Conservation (phyloP, 2,329 filamentous ascomycete species). For the Didymella keratinophila region DNA sequence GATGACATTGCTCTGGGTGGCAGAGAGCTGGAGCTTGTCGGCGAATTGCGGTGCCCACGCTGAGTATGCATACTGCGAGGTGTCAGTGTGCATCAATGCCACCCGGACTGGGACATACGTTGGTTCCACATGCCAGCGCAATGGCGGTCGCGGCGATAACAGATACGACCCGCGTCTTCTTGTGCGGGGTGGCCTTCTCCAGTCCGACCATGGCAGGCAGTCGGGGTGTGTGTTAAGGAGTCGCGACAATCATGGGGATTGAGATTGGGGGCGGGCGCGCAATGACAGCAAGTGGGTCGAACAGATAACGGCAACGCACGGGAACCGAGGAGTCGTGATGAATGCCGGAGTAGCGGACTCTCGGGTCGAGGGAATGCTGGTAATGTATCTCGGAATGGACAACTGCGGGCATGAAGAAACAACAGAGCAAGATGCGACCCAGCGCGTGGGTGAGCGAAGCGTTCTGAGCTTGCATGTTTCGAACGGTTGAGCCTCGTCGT, state of each 20-base stretch:
- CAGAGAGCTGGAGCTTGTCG: constrained; percentile 81
- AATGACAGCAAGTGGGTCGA: constrained; percentile 24
- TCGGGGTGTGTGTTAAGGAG: constrained; percentile 26
- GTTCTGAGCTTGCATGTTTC: no score
- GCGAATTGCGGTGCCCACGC: constrained; percentile 98
- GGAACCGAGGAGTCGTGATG: constrained; percentile 6
- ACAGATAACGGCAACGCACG: constrained; percentile 22
- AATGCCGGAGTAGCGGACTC: background rate
- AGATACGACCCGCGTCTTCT: constrained; percentile 76
- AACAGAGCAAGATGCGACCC: no score
- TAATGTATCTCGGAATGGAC: background rate
- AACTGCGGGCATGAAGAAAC: no score
- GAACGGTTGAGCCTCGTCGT: background rate
- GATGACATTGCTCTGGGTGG: constrained; percentile 93
- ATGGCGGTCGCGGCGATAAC: constrained; percentile 86
- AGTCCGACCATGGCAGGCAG: constrained; percentile 35
- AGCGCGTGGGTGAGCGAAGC: no score
- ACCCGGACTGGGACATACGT: constrained; percentile 65
- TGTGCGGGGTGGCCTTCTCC: constrained; percentile 54
- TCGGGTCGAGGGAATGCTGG: background rate
- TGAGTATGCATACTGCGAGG: constrained; percentile 87
- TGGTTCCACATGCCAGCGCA: constrained; percentile 89
- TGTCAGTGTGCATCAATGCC: constrained; percentile 34
- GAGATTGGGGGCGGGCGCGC: constrained; percentile 21
- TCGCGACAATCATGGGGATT: constrained; percentile 13